Evolutionary conservation across 2,329 filamentous ascomycete genomes (phyloP).

Genomic region (Cladophialophora carrionii): DNA sequence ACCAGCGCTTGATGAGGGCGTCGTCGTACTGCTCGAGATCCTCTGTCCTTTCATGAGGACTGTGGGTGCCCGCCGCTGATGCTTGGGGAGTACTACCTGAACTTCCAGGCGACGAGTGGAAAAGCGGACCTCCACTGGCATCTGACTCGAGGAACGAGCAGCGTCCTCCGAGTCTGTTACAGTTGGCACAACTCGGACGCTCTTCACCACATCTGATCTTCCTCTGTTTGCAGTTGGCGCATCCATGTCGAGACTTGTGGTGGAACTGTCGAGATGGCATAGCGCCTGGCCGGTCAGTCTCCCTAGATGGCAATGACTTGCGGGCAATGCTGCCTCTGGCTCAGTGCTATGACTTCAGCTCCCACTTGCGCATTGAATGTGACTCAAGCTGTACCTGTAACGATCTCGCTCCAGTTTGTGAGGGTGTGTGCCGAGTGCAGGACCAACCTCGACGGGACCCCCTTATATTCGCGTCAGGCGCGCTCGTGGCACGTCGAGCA

Average conservation of each 20-base stretch:
- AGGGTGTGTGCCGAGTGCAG: not conserved
- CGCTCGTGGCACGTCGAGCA: not conserved
- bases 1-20: slow-evolving; percentile 49
- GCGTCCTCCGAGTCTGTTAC: slow-evolving; percentile 18
- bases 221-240: slow-evolving; percentile 3
- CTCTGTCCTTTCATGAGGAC: not conserved
- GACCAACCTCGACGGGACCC: not conserved
- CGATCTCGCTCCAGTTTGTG: not conserved
- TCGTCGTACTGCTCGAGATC: slow-evolving; percentile 4
- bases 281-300: not conserved
- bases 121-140: slow-evolving; percentile 5
- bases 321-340: not conserved
- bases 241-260: slow-evolving; percentile 4
- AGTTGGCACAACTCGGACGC: slow-evolving; percentile 22
- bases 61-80: not conserved
- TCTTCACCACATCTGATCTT: slow-evolving; percentile 10
- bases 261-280: slow-evolving; percentile 5
- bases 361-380: not conserved
- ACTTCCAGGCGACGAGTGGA: slow-evolving; percentile 9
- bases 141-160: slow-evolving; percentile 15
- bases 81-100: slow-evolving; percentile 7
- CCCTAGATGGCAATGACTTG: not conserved
- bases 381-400: not conserved
- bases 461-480: not conserved
- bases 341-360: not conserved